phyloP scores from a whole-genome alignment of 306 rosid species.

The Inga leiocalycina region DNA sequence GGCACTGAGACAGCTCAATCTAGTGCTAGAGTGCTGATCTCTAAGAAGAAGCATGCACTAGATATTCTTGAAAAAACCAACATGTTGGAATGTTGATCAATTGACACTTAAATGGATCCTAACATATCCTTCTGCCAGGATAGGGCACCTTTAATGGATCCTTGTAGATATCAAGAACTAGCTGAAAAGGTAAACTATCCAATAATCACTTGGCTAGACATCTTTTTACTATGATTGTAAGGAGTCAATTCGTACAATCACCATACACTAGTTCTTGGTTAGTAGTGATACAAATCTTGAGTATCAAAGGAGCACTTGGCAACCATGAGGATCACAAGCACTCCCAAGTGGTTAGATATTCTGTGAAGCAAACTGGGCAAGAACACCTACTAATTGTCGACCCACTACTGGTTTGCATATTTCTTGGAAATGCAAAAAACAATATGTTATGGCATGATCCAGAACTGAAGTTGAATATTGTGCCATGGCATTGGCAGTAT shows the following conservation, averaged over 20 bases:
- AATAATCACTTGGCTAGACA: not conserved
- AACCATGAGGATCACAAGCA: not conserved
- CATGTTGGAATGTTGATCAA: not conserved
- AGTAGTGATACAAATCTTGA: not conserved
- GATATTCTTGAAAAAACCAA: not conserved
- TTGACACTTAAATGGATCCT: not conserved
- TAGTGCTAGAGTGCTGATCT: not conserved
- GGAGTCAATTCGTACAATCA: not conserved
- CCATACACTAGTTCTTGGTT: not conserved
- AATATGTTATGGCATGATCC: not conserved
- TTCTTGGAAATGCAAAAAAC: not conserved
- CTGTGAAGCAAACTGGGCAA: not conserved
- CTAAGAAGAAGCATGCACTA: not conserved
- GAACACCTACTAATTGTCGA: not conserved
- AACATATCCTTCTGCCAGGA: not conserved
- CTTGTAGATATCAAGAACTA: not conserved
- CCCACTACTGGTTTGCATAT: not conserved
- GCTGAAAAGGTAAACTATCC: not conserved
- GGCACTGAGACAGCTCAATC: too few relatives aligned
- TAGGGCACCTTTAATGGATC: not conserved
- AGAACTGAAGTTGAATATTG: not conserved
- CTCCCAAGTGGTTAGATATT: not conserved
- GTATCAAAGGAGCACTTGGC: not conserved
- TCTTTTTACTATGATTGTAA: not conserved
- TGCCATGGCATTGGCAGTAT: not conserved